Percentiles rank a stretch among this genome's conserved stretches.
Evolutionary conservation across 345 rosid species (phyloP).

Genomic region (Citrus australasica): DNA sequence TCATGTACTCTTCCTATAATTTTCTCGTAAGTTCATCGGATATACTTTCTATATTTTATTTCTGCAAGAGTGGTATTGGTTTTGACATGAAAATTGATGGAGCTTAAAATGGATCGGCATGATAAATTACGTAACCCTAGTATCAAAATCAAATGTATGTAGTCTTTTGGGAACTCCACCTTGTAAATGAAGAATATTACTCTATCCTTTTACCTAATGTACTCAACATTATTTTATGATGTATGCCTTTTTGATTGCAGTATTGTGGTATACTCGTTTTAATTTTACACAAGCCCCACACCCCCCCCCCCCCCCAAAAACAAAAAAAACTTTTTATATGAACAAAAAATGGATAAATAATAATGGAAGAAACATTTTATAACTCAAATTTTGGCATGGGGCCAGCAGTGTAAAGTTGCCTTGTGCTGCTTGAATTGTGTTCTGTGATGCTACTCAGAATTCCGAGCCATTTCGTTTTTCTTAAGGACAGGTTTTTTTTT

Average conservation of each 20-base stretch:
- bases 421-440: not conserved
- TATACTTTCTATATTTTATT: not conserved
- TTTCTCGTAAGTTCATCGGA: not conserved
- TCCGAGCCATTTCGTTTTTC: not conserved
- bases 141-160: not conserved
- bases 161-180: not conserved
- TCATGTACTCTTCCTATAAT: not conserved
- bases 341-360: not conserved
- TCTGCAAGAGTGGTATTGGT: not conserved
- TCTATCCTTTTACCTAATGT: not conserved
- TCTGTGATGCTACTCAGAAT: not conserved
- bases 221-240: not conserved
- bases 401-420: not conserved
- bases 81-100: not conserved
- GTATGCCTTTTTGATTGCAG: not conserved
- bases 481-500: not conserved
- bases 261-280: not conserved
- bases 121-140: not conserved
- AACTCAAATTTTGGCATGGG: not conserved
- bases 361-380: not conserved
- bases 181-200: not conserved
- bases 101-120: not conserved
- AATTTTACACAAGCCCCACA: too few species aligned
- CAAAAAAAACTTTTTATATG: too few species aligned
- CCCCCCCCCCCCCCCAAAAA: too few species aligned